These are phyloP conservation scores for Cordia subcordata DNA, from an alignment of 257 asterid species.

Conservation along the genomic window DNA sequence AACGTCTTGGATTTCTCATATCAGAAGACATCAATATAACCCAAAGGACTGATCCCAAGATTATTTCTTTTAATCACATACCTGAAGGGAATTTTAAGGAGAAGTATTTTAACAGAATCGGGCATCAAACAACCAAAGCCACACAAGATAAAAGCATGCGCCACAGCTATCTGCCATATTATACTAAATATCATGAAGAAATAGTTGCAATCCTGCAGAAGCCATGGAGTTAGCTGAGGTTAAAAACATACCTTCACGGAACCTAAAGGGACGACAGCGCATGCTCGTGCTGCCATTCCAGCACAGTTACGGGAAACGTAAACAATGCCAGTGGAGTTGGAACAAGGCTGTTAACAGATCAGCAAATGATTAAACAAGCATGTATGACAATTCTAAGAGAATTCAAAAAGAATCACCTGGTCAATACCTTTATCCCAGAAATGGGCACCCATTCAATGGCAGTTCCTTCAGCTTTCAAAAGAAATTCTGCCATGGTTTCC, in stretches of 20 bases:
- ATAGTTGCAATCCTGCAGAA: not conserved
- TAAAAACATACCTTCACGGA: constrained; percentile 33
- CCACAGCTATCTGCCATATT: too few species aligned
- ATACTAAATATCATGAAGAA: not conserved
- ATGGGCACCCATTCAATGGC: constrained; percentile 35
- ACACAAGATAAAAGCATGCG: too few species aligned
- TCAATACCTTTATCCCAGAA: constrained; percentile 30
- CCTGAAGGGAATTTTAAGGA: too few species aligned
- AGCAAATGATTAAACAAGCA: not conserved
- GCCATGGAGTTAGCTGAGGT: not conserved
- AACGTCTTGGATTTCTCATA: too few species aligned
- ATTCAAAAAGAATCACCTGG: not conserved
- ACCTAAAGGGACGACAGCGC: constrained; percentile 25
- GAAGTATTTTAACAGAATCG: too few species aligned
- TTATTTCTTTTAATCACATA: too few species aligned
- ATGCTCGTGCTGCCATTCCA: constrained; percentile 51
- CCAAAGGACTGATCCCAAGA: too few species aligned
- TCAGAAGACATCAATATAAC: too few species aligned
- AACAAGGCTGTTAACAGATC: constrained; percentile 14
- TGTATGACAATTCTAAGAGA: not conserved
- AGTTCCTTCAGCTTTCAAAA: constrained; percentile 36
- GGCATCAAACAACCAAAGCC: too few species aligned
- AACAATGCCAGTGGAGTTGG: constrained; percentile 15
- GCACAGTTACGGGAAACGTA: constrained; percentile 24
- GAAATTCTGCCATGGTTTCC: constrained; percentile 38